These are phyloP conservation scores for Aspergillus neoniger DNA, from an alignment of 2,329 filamentous ascomycete genomes.

Conservation along the genomic window DNA sequence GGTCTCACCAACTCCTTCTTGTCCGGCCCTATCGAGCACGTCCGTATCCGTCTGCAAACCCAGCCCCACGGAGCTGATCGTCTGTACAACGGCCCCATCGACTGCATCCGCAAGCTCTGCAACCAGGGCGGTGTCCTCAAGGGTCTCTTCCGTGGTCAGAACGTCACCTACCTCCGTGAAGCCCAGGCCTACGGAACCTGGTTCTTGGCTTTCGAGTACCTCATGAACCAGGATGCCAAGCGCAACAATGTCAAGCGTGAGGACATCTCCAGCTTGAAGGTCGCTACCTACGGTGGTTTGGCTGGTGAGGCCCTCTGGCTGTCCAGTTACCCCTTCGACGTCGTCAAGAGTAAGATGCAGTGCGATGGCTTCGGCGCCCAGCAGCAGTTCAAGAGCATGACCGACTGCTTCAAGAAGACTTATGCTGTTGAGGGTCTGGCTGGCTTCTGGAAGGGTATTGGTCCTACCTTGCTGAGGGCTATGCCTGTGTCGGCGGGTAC, in stretches of 20 bases:
- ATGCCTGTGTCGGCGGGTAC: constrained; percentile 99
- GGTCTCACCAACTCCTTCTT: constrained; percentile 86
- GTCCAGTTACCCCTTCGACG: constrained; percentile 90
- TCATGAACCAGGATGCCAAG: constrained; percentile 87
- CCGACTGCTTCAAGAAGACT: constrained; percentile 83
- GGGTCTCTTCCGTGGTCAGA: constrained; percentile 83
- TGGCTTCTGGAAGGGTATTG: constrained; percentile 95
- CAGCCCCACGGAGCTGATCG: constrained; percentile 82
- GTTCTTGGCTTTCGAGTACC: constrained; percentile 93
- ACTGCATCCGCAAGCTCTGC: constrained; percentile 85
- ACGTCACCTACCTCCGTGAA: constrained; percentile 84
- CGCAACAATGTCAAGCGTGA: constrained; percentile 75
- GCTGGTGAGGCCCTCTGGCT: constrained; percentile 95
- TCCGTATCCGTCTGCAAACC: constrained; percentile 92
- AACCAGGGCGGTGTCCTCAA: constrained; percentile 66
- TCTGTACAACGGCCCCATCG: constrained; percentile 80
- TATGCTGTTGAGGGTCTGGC: constrained; percentile 72
- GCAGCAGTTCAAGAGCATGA: constrained; percentile 77
- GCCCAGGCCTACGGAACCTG: constrained; percentile 93
- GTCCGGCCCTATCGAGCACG: constrained; percentile 92
- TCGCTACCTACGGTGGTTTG: constrained; percentile 88
- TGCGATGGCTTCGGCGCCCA: constrained; percentile 81
- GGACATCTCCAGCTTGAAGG: constrained; percentile 78
- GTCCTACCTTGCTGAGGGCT: constrained; percentile 84
- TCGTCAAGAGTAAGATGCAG: constrained; percentile 99